Conservation (phyloP, 2,329 filamentous ascomycete genomes). For the Colletotrichum ledebouriae region DNA sequence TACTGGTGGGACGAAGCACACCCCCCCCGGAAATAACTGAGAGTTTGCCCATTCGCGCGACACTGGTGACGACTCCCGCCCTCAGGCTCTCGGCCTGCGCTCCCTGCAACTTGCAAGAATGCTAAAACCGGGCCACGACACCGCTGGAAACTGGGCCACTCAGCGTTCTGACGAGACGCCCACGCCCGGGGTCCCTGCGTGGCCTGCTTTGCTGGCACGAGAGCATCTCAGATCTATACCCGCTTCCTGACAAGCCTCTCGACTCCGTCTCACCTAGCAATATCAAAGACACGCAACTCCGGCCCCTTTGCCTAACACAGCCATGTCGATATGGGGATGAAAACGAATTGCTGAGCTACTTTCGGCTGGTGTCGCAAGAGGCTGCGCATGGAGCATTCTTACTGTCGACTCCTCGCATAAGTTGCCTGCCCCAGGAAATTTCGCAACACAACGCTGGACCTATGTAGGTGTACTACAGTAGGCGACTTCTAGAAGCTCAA, state of each 20-base stretch:
- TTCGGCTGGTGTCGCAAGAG: too few species aligned
- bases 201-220: not conserved
- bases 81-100: constrained; percentile 8
- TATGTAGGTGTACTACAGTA: not conserved
- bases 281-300: not conserved
- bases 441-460: too few species aligned
- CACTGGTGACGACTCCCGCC: constrained; percentile 15
- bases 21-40: not conserved
- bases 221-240: not conserved
- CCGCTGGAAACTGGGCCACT: constrained; percentile 24
- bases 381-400: too few species aligned
- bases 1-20: constrained; percentile 9
- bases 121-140: constrained; percentile 10
- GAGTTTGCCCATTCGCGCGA: not conserved
- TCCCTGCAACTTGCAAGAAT: constrained; percentile 2
- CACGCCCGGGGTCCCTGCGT: not conserved
- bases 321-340: too few species aligned
- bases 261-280: not conserved
- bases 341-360: too few species aligned
- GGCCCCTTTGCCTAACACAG: too few species aligned
- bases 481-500: constrained; percentile 38
- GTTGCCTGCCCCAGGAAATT: too few species aligned
- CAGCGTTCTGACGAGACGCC: constrained; percentile 2
- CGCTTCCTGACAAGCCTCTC: not conserved
- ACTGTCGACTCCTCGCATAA: too few species aligned